Conservation (phyloP, 805 yeast species). For the Starmerella sp. region DNA sequence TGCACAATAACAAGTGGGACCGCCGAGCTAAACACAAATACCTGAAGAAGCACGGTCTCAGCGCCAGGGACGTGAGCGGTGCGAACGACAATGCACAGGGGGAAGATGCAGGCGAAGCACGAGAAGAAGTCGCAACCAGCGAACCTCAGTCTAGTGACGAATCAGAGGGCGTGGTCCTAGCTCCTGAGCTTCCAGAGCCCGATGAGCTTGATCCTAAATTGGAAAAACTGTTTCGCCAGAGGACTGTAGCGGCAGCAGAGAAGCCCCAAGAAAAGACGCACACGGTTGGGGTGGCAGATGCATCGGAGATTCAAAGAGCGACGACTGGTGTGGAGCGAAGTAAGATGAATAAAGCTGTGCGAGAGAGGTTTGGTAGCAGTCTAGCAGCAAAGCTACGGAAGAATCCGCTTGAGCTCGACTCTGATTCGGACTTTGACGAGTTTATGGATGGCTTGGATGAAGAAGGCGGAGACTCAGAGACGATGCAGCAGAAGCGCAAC, state of each 20-base stretch:
- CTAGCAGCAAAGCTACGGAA: constrained; percentile 4
- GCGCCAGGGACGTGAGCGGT: constrained; percentile 1
- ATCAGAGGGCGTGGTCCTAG: not conserved
- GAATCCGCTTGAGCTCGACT: constrained; percentile 11
- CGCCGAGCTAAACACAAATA: constrained; percentile 35
- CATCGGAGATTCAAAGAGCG: constrained; percentile 12
- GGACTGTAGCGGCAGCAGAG: not conserved
- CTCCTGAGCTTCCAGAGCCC: not conserved
- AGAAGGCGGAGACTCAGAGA: not conserved
- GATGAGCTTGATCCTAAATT: constrained; percentile 5
- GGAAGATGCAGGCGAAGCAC: not conserved
- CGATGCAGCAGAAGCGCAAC: not conserved
- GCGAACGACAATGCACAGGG: not conserved
- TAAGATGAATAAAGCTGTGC: constrained; percentile 11
- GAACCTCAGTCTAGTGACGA: not conserved
- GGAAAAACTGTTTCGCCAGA: not conserved
- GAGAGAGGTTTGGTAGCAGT: constrained; percentile 9
- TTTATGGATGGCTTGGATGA: constrained; percentile 19
- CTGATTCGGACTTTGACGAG: constrained; percentile 22
- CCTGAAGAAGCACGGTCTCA: constrained; percentile 35
- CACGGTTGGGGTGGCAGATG: not conserved
- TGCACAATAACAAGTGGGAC: constrained; percentile 46
- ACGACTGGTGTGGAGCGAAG: constrained; percentile 16
- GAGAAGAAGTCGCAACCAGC: not conserved
- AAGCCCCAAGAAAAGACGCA: not conserved